phyloP scores from a whole-genome alignment of 2,329 filamentous ascomycete genomes.

The Erysiphe neolycopersici region DNA sequence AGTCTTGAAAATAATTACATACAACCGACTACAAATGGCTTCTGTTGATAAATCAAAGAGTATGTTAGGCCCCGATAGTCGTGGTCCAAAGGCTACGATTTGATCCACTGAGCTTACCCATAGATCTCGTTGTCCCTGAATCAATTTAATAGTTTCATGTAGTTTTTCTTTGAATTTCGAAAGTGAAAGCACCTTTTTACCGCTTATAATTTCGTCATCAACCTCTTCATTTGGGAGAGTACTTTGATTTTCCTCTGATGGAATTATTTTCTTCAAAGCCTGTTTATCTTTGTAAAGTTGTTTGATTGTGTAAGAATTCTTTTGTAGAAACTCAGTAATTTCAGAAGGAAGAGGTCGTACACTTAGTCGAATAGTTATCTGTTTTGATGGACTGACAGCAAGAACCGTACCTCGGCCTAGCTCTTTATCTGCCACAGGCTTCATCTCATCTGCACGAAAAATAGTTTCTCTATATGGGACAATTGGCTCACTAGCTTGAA shows the following conservation, averaged over 20 bases:
- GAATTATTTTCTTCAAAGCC: constrained; percentile 16
- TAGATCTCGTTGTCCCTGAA: constrained; percentile 44
- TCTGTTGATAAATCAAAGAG: constrained; percentile 59
- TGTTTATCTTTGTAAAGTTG: constrained; percentile 47
- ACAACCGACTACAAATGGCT: constrained; percentile 47
- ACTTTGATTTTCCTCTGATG: constrained; percentile 6
- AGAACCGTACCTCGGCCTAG: constrained; percentile 61
- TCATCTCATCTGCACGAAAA: constrained; percentile 72
- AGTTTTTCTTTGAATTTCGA: constrained; percentile 58
- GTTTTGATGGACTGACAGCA: constrained; percentile 56
- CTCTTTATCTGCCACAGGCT: constrained; percentile 59
- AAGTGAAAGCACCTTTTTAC: constrained; percentile 35
- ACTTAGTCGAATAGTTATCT: constrained; percentile 49
- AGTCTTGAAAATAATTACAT: constrained; percentile 10
- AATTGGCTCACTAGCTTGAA: constrained; percentile 80
- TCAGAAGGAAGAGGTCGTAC: constrained; percentile 52
- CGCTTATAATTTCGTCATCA: constrained; percentile 26
- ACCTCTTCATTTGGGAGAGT: constrained; percentile 13
- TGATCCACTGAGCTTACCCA: constrained; percentile 57
- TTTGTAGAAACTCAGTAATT: constrained; percentile 65
- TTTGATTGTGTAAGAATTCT: constrained; percentile 57
- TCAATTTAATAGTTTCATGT: constrained; percentile 36
- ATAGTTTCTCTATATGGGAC: constrained; percentile 92
- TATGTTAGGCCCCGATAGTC: constrained; percentile 64
- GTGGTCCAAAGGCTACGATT: constrained; percentile 75